These are phyloP conservation scores for Dactylonectria estremocensis DNA, from an alignment of 2,329 filamentous ascomycete genomes.

Conservation along the genomic window DNA sequence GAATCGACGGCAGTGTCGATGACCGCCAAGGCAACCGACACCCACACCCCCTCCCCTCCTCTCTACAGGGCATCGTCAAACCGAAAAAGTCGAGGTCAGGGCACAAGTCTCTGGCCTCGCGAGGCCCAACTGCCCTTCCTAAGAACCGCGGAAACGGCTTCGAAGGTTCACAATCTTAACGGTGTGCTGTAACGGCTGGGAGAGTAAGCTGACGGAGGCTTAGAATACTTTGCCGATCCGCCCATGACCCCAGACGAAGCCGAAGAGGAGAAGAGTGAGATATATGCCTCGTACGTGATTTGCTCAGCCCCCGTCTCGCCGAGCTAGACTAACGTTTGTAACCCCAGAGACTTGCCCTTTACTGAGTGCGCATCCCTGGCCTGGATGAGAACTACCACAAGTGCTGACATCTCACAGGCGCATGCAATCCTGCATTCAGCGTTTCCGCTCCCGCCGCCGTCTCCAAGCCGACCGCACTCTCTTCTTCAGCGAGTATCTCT, in stretches of 20 bases:
- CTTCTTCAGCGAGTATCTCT: constrained; percentile 85
- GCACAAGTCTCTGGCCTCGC: constrained; percentile 37
- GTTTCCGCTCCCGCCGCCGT: constrained; percentile 84
- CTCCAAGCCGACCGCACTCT: constrained; percentile 73
- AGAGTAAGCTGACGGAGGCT: constrained; percentile 24
- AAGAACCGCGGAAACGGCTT: constrained; percentile 75
- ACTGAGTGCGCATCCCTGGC: constrained; percentile 62
- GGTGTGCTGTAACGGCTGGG: neutral
- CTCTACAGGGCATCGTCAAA: constrained; percentile 37
- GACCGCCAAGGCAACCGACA: neutral
- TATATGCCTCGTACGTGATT: constrained; percentile 77
- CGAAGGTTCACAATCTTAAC: constrained; percentile 64
- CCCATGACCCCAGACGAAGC: constrained; percentile 82
- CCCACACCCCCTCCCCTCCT: neutral
- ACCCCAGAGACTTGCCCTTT: constrained; percentile 65
- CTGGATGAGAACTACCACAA: constrained; percentile 2
- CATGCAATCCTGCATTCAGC: constrained; percentile 87
- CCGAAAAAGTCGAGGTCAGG: constrained; percentile 37
- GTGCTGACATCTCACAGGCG: constrained; percentile 66
- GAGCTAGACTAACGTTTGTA: neutral
- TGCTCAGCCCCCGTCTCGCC: constrained; percentile 57
- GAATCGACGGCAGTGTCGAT: neutral
- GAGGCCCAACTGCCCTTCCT: constrained; percentile 59
- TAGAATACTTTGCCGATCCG: constrained; percentile 83
- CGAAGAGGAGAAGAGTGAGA: constrained; percentile 71